These are phyloP conservation scores for Vitis labrusca DNA, from an alignment of 164 flowering plant species.

Conservation along the genomic window DNA sequence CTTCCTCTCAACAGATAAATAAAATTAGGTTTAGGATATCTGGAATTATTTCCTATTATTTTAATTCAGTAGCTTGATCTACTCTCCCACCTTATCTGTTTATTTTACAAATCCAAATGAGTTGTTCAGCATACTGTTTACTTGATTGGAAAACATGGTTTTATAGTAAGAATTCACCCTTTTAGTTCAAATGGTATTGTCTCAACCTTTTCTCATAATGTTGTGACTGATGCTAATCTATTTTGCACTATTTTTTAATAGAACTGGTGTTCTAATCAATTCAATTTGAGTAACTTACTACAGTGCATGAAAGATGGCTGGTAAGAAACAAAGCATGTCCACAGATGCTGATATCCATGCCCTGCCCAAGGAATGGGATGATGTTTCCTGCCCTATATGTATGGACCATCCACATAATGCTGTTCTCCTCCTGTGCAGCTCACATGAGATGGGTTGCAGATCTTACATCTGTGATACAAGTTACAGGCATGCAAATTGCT, in stretches of 20 bases:
- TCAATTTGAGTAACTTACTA: slow-evolving; percentile 21
- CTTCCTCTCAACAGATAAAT: background rate
- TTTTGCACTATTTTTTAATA: background rate
- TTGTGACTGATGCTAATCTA: background rate
- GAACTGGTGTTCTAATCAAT: slow-evolving; percentile 16
- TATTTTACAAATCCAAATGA: no score
- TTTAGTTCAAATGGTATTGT: background rate
- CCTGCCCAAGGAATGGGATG: slow-evolving; percentile 45
- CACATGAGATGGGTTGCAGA: slow-evolving; percentile 51
- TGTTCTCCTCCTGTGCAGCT: slow-evolving; percentile 48
- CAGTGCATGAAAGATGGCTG: slow-evolving; percentile 39
- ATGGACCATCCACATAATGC: slow-evolving; percentile 69
- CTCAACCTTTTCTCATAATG: background rate
- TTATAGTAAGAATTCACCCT: background rate
- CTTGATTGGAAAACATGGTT: background rate
- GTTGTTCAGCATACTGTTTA: no score
- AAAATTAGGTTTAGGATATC: background rate
- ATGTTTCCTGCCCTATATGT: slow-evolving; percentile 46
- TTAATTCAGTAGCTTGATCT: no score
- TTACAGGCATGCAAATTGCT: slow-evolving; percentile 53
- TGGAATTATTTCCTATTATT: no score
- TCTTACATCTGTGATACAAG: slow-evolving; percentile 60
- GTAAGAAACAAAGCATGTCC: slow-evolving; percentile 28
- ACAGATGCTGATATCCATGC: slow-evolving; percentile 31
- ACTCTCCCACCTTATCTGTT: no score